phyloP scores from a whole-genome alignment of 116 monocot species.

The Zostera marina region DNA sequence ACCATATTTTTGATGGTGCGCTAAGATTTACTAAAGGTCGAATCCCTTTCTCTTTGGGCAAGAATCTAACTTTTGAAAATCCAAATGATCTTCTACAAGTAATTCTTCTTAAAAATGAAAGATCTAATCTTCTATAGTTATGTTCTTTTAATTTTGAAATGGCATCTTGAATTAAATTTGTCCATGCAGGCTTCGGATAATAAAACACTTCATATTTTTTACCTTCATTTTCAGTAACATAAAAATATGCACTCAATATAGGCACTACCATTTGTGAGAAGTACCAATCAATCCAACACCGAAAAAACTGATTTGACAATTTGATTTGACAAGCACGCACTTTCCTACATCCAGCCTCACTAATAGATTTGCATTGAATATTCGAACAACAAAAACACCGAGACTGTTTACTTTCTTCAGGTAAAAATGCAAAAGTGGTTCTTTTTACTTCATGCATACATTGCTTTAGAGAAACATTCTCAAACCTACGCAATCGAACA shows the following conservation, averaged over 20 bases:
- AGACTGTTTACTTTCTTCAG: constrained; percentile 7
- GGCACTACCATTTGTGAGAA: constrained; percentile 65
- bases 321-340: neutral
- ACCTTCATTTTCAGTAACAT: constrained; percentile 80
- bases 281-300: constrained; percentile 73
- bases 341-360: neutral
- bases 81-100: constrained; percentile 37
- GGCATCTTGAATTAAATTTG: constrained; percentile 15
- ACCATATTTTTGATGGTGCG: constrained; percentile 28
- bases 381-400: constrained; percentile 7
- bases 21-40: constrained; percentile 65
- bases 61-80: constrained; percentile 76
- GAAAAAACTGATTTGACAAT: constrained; percentile 20
- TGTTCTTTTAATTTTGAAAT: constrained; percentile 21
- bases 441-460: constrained; percentile 40
- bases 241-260: constrained; percentile 47
- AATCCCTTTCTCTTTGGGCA: constrained; percentile 54
- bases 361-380: neutral
- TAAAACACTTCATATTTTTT: constrained; percentile 58
- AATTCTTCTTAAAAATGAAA: constrained; percentile 8
- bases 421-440: constrained; percentile 38
- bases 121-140: constrained; percentile 29
- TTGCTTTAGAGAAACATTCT: constrained; percentile 39
- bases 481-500: constrained; percentile 55
- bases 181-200: constrained; percentile 68